Conservation (phyloP, 2,329 filamentous ascomycete genomes). For the Parascedosporium putredinis region DNA sequence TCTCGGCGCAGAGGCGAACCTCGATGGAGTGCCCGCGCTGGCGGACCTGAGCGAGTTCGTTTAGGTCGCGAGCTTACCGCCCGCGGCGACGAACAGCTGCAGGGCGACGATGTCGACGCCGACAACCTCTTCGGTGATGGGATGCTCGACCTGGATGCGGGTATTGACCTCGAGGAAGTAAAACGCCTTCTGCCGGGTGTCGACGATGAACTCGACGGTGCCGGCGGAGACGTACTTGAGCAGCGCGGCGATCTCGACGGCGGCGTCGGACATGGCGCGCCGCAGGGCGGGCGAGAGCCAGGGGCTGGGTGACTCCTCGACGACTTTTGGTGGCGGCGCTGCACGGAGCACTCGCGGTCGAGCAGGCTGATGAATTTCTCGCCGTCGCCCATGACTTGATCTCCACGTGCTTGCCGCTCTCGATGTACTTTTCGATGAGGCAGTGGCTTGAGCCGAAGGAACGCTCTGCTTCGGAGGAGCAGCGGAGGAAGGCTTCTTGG, state of each 20-base stretch:
- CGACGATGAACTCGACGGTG: slow-evolving; percentile 30
- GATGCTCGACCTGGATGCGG: slow-evolving; percentile 34
- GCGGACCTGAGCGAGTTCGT: slow-evolving; percentile 3
- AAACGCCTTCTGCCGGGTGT: slow-evolving; percentile 19
- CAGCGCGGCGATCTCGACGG: slow-evolving; percentile 19
- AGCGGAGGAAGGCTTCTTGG: slow-evolving; percentile 1
- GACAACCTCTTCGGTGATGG: slow-evolving; percentile 27
- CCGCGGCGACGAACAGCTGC: slow-evolving; percentile 7
- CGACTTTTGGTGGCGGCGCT: slow-evolving; percentile 38
- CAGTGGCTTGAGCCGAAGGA: slow-evolving; percentile 1
- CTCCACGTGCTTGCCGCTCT: slow-evolving; percentile 34
- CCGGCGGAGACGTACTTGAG: slow-evolving; percentile 26
- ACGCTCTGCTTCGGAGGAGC: slow-evolving; percentile 1
- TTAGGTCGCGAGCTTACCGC: slow-evolving; percentile 6
- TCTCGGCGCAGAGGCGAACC: slow-evolving; percentile 29
- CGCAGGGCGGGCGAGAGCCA: slow-evolving; percentile 18
- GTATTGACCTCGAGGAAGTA: slow-evolving; percentile 37
- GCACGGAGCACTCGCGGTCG: slow-evolving; percentile 40
- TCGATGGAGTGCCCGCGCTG: slow-evolving; percentile 28
- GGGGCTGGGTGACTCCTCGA: slow-evolving; percentile 29
- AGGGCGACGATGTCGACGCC: slow-evolving; percentile 26
- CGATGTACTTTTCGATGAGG: slow-evolving; percentile 32
- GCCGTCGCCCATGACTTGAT: slow-evolving; percentile 39
- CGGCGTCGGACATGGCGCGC: slow-evolving; percentile 20
- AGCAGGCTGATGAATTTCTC: slow-evolving; percentile 29